Conservation (phyloP, 2,329 filamentous ascomycete genomes). For the Botrytis medusae region DNA sequence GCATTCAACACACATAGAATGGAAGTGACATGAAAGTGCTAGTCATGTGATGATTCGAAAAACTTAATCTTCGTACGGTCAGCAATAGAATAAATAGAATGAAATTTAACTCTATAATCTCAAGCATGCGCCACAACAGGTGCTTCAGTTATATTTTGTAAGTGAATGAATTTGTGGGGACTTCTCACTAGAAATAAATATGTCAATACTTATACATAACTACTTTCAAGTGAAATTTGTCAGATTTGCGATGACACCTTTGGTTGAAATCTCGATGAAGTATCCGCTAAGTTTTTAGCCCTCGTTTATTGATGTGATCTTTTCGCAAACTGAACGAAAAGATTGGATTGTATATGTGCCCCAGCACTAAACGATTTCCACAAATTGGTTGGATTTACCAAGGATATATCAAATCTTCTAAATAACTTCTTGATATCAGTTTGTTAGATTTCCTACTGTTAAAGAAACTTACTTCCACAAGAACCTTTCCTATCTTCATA, state of each 20-base stretch:
- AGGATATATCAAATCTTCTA: neutral
- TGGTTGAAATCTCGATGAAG: neutral
- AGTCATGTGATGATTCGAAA: neutral
- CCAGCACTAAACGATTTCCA: neutral
- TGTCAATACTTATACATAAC: neutral
- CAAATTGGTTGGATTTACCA: neutral
- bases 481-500: conserved; percentile 50
- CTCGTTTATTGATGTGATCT: neutral
- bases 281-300: neutral
- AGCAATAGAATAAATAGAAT: neutral
- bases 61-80: neutral
- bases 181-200: neutral
- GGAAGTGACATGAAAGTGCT: neutral
- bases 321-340: neutral
- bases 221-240: neutral
- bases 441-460: neutral
- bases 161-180: neutral
- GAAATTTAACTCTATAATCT: neutral
- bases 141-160: neutral
- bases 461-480: conserved; percentile 45
- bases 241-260: neutral
- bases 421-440: neutral
- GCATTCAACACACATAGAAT: neutral
- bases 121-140: neutral
- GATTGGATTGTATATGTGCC: neutral